Evolutionary conservation across 2,329 filamentous ascomycete genomes (phyloP), one percentile per base, ranked within the genome.

Genomic region (Sporothrix luriei): DNA sequence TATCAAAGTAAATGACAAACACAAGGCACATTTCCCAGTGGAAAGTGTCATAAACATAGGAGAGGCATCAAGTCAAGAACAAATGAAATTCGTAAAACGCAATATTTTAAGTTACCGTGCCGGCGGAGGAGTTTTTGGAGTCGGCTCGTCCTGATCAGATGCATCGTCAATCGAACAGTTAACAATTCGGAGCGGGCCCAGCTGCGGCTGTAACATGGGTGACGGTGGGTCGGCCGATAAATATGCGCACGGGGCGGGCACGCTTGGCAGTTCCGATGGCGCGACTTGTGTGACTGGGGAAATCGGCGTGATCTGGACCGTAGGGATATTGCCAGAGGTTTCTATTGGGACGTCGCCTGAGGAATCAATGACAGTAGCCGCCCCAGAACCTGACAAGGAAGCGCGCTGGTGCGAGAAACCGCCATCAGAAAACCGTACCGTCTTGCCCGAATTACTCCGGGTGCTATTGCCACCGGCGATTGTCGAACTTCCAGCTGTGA

Each of bases 401-500:
- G 48, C 33, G 19, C 71, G 69, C 29, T 66, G 57, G 65, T 73
- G 70, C 24, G 49, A 26, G 19, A 24, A n/a, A 19, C 38, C 48
- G 26, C 46, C 38, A 9, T 43, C 5, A 10, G 38, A 29, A 14
- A 57, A 49, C 19, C 54, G 57, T 1, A n/a, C 29, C 10, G 66
- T 54, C 52, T 70, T 69, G 26, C 67, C 51, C n/a, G 54, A 48
- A 11, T 48, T 65, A 46, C 66, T 72, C n/a, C 65, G 71, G 4
- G 66, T 68, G 68, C 66, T 69, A 65, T 66, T 70, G 24, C 48
- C 68, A 38, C 70, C 71, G 7, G 71, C 70, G 11, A 66, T 48
- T 1, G 72, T 73, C 16, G 72, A 70, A 66, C 71, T 70, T 29
- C 38, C 19, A 1, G 59, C 43, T 21, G 70, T 73, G 26, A 11